These are phyloP conservation scores for Letharia columbiana DNA, from an alignment of 495 filamentous ascomycete species.

Conservation along the genomic window DNA sequence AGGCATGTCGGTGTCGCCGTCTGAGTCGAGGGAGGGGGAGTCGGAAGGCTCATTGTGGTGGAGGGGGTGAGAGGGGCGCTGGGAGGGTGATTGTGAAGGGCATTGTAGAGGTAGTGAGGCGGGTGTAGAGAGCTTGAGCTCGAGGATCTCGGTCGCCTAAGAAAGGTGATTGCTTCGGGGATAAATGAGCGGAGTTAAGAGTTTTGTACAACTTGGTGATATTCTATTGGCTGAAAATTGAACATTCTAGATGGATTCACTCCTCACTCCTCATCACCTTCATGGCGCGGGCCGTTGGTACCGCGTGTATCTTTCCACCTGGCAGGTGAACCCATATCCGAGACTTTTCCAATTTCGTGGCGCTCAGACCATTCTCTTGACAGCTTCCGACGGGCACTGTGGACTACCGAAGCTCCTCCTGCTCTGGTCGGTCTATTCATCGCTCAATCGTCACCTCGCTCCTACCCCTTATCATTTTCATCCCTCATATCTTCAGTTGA, in stretches of 20 bases:
- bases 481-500: too few relatives aligned
- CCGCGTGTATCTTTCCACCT: too few relatives aligned
- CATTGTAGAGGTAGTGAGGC: constrained; percentile 42
- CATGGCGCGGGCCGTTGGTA: too few relatives aligned
- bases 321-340: too few relatives aligned
- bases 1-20: constrained; percentile 53
- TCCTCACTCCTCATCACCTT: too few relatives aligned
- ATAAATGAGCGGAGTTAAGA: neutral
- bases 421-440: too few relatives aligned
- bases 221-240: neutral
- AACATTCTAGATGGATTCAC: neutral
- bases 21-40: constrained; percentile 47
- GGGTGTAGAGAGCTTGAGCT: neutral
- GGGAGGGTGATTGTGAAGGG: constrained; percentile 74
- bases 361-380: too few relatives aligned
- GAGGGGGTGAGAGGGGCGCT: constrained; percentile 29
- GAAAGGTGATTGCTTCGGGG: neutral
- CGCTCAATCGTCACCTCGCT: too few relatives aligned
- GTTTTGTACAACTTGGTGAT: neutral
- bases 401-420: too few relatives aligned
- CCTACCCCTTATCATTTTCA: too few relatives aligned
- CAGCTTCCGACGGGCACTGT: too few relatives aligned
- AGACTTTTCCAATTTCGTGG: too few relatives aligned
- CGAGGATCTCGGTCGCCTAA: neutral
- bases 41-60: constrained; percentile 32